These are phyloP conservation scores for Ophiostoma angusticollis DNA, from an alignment of 2,329 filamentous ascomycete species.

Conservation along the genomic window DNA sequence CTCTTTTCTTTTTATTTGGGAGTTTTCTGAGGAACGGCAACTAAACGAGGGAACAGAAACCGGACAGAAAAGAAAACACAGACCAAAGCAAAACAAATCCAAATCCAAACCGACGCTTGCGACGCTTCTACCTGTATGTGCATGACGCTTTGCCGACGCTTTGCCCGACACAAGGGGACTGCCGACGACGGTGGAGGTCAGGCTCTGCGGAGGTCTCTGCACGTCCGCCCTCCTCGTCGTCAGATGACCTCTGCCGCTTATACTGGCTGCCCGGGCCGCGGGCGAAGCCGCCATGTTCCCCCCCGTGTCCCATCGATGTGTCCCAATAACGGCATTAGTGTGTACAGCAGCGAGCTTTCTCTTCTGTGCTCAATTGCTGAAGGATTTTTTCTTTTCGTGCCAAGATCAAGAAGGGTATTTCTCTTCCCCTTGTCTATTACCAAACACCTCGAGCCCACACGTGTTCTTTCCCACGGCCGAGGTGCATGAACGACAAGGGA, in stretches of 20 bases:
- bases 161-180: too few relatives aligned
- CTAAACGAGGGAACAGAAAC: conserved; percentile 4
- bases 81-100: not conserved
- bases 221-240: too few relatives aligned
- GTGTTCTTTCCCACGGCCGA: conserved; percentile 23
- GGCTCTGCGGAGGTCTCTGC: too few relatives aligned
- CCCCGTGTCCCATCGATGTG: too few relatives aligned
- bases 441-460: conserved; percentile 37
- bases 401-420: conserved; percentile 32
- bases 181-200: too few relatives aligned
- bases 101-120: not conserved
- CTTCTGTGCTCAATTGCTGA: conserved; percentile 40
- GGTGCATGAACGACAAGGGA: conserved; percentile 46
- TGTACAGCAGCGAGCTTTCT: conserved; percentile 43
- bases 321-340: conserved; percentile 38
- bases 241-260: too few relatives aligned
- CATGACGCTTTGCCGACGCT: too few relatives aligned
- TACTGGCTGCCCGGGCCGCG: too few relatives aligned
- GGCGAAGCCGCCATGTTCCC: too few relatives aligned
- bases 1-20: conserved; percentile 7
- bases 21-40: conserved; percentile 11
- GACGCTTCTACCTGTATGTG: not conserved
- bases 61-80: conserved; percentile 5
- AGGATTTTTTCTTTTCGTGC: conserved; percentile 41
- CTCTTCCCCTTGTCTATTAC: conserved; percentile 37